phyloP scores from a whole-genome alignment of 2,329 filamentous ascomycete species.

The Neofusicoccum parvum region DNA sequence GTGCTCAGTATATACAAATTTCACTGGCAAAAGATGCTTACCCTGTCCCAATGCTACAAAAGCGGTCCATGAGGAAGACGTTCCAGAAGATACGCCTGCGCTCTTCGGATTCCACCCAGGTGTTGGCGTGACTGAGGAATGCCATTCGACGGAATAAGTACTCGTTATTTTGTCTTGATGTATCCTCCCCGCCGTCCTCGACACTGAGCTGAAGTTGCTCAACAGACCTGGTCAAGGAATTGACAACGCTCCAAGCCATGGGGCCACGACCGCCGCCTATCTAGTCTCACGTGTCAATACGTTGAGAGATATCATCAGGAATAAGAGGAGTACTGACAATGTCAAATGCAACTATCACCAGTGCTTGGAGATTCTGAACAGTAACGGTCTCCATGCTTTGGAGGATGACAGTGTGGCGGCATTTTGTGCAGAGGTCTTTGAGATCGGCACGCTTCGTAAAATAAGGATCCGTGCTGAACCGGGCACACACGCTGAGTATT shows the following conservation, averaged over 20 bases:
- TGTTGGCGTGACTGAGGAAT: conserved; percentile 36
- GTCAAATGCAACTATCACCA: conserved; percentile 40
- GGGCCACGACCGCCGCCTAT: conserved; percentile 38
- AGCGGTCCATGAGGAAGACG: conserved; percentile 42
- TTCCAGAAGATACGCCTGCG: conserved; percentile 43
- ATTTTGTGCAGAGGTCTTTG: not conserved
- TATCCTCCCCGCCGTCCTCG: conserved; percentile 32
- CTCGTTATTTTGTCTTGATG: conserved; percentile 22
- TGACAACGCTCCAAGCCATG: conserved; percentile 39
- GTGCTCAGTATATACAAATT: not conserved
- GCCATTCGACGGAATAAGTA: conserved; percentile 39
- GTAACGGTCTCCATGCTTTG: conserved; percentile 38
- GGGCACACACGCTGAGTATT: conserved; percentile 29
- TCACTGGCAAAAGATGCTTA: not conserved
- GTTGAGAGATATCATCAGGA: not conserved
- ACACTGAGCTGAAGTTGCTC: conserved; percentile 37
- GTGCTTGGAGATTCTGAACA: conserved; percentile 39
- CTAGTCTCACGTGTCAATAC: conserved; percentile 18
- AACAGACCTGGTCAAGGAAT: conserved; percentile 39
- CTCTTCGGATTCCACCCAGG: conserved; percentile 40
- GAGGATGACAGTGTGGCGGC: conserved; percentile 31
- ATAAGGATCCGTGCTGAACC: conserved; percentile 23
- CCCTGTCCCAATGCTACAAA: conserved; percentile 37
- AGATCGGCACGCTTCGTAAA: conserved; percentile 20
- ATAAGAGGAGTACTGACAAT: conserved; percentile 25